phyloP scores from a whole-genome alignment of 164 flowering plant genomes.

The Magnolia officinalis region DNA sequence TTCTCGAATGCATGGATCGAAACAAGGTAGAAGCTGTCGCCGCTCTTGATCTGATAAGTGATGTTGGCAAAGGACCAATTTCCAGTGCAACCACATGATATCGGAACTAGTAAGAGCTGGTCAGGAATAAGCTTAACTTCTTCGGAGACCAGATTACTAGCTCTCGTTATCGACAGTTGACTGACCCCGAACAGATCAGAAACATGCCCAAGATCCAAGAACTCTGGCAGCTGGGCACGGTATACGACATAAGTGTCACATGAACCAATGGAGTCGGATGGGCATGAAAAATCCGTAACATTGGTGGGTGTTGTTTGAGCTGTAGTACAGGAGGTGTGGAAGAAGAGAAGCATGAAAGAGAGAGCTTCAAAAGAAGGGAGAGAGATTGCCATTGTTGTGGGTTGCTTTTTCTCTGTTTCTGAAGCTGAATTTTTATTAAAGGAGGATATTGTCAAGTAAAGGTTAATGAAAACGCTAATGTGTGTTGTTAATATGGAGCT shows the following conservation, averaged over 20 bases:
- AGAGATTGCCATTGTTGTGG: slow-evolving; percentile 28
- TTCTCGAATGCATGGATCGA: slow-evolving; percentile 40
- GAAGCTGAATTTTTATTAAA: slow-evolving; percentile 3
- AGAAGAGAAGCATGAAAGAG: slow-evolving; percentile 16
- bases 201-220: slow-evolving; percentile 14
- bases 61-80: slow-evolving; percentile 43
- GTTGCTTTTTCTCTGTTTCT: neutral
- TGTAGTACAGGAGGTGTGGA: slow-evolving; percentile 2
- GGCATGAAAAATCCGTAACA: slow-evolving; percentile 43
- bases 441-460: neutral
- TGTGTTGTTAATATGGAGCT: slow-evolving; percentile 20
- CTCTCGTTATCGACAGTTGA: slow-evolving; percentile 28
- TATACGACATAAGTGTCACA: slow-evolving; percentile 52
- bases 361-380: slow-evolving; percentile 16
- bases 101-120: slow-evolving; percentile 55
- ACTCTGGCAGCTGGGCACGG: slow-evolving; percentile 42
- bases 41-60: slow-evolving; percentile 43
- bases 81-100: slow-evolving; percentile 50
- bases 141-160: slow-evolving; percentile 44
- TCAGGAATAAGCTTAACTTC: slow-evolving; percentile 30
- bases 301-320: slow-evolving; percentile 27
- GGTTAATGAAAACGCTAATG: neutral
- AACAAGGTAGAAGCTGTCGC: slow-evolving; percentile 50
- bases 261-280: slow-evolving; percentile 13
- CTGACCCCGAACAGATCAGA: slow-evolving; percentile 52